These are phyloP conservation scores for Halocafeteria seosinensis DNA, from an alignment of 108 stramenopile genomes.

Conservation along the genomic window DNA sequence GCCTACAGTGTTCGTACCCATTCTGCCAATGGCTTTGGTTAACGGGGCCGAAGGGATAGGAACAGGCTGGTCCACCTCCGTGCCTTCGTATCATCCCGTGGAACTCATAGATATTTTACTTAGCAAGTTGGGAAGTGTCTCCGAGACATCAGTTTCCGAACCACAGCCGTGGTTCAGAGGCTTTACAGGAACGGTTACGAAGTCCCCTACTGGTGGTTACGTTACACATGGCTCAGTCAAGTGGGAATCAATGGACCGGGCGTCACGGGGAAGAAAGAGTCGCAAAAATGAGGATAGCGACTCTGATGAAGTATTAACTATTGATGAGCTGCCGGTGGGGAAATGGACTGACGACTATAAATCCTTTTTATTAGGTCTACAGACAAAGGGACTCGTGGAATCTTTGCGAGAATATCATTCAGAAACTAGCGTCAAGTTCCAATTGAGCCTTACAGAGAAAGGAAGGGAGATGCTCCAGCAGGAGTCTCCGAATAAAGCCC, in stretches of 20 bases:
- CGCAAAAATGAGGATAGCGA: conserved; percentile 29
- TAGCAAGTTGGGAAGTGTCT: background rate
- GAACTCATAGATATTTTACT: background rate
- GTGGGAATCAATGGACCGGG: background rate
- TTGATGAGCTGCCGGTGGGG: conserved; percentile 68
- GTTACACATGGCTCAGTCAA: too few species aligned
- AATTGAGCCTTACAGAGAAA: conserved; percentile 34
- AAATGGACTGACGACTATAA: conserved; percentile 71
- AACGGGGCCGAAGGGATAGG: conserved; percentile 83
- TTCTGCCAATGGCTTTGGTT: conserved; percentile 50
- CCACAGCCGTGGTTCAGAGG: background rate
- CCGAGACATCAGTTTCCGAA: background rate
- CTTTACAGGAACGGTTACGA: conserved; percentile 6
- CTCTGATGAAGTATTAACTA: conserved; percentile 35
- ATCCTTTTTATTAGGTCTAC: conserved; percentile 41
- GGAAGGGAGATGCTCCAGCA: conserved; percentile 36
- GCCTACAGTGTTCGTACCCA: conserved; percentile 56
- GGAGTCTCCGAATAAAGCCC: conserved; percentile 34
- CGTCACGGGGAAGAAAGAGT: conserved; percentile 14
- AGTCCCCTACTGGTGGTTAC: conserved; percentile 27
- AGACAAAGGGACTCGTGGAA: conserved; percentile 36
- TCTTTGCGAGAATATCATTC: conserved; percentile 62
- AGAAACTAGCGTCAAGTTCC: conserved; percentile 54
- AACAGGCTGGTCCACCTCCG: conserved; percentile 72
- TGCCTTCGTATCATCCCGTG: conserved; percentile 32